Base-by-base conservation (phyloP, 2,329 filamentous ascomycete species). In the Cladophialophora chaetospira region DNA sequence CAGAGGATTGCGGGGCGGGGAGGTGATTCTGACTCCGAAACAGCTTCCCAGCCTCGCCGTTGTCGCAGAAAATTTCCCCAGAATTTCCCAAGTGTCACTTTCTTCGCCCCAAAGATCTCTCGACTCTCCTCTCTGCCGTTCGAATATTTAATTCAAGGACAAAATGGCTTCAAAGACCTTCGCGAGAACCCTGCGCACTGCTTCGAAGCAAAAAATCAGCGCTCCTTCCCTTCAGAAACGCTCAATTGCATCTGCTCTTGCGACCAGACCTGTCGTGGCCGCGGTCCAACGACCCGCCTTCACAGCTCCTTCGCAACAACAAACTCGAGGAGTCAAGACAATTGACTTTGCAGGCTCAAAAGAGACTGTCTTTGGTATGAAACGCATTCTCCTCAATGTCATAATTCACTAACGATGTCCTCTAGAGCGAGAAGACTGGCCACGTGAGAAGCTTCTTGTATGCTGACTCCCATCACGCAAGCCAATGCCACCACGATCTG, bases 301-400 rank as follows among this genome's bases (percentile, higher is more conserved):
- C 61, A 72, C 75, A 62, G 73, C 75, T 66, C 71, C 77, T 47
- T 72, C 85, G n/a, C 60, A 65, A 75, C 88, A 91, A 81, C 84
- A 86, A 71, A 80, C 83, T 66, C 88, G 94, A 73, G 94, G 94
- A 76, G 79, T 96, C 73, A 97, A 99, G 90, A 97, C 93, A 69
- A 93, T 99, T 77, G 92, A 97, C 86, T 99, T 99, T 77, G 94
- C 94, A 67, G 94, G 91, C 71, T 83, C 84, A 74, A 93, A 95
- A 82, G 94, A 99, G 85, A 85, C 87, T 67, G 94, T 99, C 74
- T 97, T 89, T 75, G 91, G 91, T 95, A 4, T 11, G 42, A 25
- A 78, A 83, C 71, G 28, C 28, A 28, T 17, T 44, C 29, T 8
- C n/a, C 17, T 17, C 33, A 3, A 26, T 13, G n/a, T 52, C 9